Conservation (phyloP, 352 stramenopile genomes). For the Elongisporangium prolatum region DNA sequence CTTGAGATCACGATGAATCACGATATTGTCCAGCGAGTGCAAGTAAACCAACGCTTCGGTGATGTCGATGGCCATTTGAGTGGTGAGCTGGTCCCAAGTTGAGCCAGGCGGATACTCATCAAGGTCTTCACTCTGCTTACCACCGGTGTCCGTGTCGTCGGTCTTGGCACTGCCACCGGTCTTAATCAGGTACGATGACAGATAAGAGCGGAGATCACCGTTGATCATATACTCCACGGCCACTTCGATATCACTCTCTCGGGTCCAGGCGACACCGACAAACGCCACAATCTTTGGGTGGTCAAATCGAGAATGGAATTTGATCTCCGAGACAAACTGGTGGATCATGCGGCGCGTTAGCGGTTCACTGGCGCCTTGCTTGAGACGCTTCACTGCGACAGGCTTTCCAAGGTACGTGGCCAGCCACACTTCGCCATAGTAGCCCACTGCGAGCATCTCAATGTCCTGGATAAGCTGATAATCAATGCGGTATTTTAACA, state of each 20-base stretch:
- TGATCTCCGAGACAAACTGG: slow-evolving; percentile 46
- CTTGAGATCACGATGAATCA: slow-evolving; percentile 56
- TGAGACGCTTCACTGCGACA: slow-evolving; percentile 50
- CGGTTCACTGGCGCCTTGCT: slow-evolving; percentile 12
- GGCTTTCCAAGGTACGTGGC: slow-evolving; percentile 36
- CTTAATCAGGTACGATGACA: slow-evolving; percentile 7
- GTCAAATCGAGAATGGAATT: slow-evolving; percentile 33
- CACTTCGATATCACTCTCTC: slow-evolving; percentile 28
- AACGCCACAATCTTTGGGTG: slow-evolving; percentile 53
- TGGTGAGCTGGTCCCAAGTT: not conserved
- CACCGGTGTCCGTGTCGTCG: slow-evolving; percentile 2
- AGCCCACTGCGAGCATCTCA: slow-evolving; percentile 26
- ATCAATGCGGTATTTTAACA: slow-evolving; percentile 51
- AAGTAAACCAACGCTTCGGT: slow-evolving; percentile 33
- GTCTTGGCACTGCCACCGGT: not conserved
- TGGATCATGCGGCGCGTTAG: slow-evolving; percentile 18
- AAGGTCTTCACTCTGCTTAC: not conserved
- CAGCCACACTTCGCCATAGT: slow-evolving; percentile 49
- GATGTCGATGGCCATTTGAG: slow-evolving; percentile 30
- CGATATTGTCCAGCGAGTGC: slow-evolving; percentile 17
- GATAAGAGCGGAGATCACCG: slow-evolving; percentile 39
- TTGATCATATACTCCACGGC: slow-evolving; percentile 55
- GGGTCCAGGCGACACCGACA: slow-evolving; percentile 39
- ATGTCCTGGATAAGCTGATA: slow-evolving; percentile 22
- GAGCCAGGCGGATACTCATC: not conserved